Percentiles rank a stretch among this genome's conserved stretches.
phyloP scores from a whole-genome alignment of 2,329 filamentous ascomycete genomes.

The Pseudogymnoascus sp. region DNA sequence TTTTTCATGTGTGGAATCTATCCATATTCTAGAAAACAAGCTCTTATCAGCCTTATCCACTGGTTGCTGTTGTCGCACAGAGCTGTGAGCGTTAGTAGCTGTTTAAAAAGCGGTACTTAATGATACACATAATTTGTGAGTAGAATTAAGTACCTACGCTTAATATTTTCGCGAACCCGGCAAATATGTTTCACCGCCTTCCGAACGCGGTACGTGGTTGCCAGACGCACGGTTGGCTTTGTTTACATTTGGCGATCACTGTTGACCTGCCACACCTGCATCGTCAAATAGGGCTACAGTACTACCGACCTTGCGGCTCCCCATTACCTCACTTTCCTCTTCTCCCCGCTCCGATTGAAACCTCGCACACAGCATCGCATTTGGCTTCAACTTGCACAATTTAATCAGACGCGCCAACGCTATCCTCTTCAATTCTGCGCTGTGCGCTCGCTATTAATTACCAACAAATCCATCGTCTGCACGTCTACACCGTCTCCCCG shows the following conservation, averaged over 20 bases:
- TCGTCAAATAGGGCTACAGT: constrained; percentile 7
- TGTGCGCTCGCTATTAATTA: constrained; percentile 9
- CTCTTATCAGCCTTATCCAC: constrained; percentile 6
- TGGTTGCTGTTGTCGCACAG: background rate
- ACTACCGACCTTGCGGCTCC: constrained; percentile 4
- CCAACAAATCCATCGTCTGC: background rate
- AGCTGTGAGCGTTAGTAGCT: background rate
- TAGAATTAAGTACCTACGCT: background rate
- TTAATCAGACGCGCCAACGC: background rate
- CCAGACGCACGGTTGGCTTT: constrained; percentile 8
- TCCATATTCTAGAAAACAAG: background rate
- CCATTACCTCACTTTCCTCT: background rate
- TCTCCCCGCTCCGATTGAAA: constrained; percentile 1
- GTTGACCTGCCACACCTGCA: constrained; percentile 6
- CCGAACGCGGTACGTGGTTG: constrained; percentile 1
- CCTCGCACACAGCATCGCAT: background rate
- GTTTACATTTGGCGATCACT: constrained; percentile 6
- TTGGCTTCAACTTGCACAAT: background rate
- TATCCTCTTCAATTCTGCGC: constrained; percentile 9
- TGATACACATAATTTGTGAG: background rate
- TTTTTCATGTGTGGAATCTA: background rate
- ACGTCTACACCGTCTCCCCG: constrained; percentile 10
- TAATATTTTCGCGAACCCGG: background rate
- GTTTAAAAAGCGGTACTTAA: background rate
- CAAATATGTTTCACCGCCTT: background rate